These are phyloP conservation scores for Candida nanaspora DNA, from an alignment of 805 yeast species.

Conservation along the genomic window DNA sequence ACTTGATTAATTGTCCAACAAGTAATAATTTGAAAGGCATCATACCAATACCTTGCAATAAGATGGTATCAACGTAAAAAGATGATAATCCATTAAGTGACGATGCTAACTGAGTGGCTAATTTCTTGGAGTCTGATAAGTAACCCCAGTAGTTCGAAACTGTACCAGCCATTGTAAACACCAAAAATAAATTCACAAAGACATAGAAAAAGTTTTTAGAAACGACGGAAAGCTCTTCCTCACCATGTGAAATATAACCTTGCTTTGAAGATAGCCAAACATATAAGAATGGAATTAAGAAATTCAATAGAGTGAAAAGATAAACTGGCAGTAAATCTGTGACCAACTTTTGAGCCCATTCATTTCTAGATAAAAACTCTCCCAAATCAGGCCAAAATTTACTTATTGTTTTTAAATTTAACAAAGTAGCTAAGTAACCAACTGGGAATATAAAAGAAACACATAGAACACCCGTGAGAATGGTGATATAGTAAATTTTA, in stretches of 20 bases:
- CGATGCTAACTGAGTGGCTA: conserved; percentile 81
- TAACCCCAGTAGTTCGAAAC: conserved; percentile 75
- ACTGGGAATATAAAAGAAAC: conserved; percentile 78
- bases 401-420: conserved; percentile 71
- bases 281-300: conserved; percentile 77
- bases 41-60: conserved; percentile 80
- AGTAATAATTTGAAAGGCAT: conserved; percentile 83
- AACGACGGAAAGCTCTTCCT: conserved; percentile 84
- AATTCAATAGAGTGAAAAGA: conserved; percentile 78
- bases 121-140: conserved; percentile 80
- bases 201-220: conserved; percentile 92
- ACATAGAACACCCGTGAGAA: conserved; percentile 60
- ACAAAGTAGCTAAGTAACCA: conserved; percentile 72
- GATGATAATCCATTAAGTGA: conserved; percentile 73
- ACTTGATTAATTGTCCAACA: conserved; percentile 68
- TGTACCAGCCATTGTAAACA: conserved; percentile 91
- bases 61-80: conserved; percentile 83
- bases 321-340: conserved; percentile 90
- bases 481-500: conserved; percentile 57
- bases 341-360: conserved; percentile 70
- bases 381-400: conserved; percentile 83
- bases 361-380: conserved; percentile 49
- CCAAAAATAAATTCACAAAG: conserved; percentile 87
- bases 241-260: conserved; percentile 88
- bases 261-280: conserved; percentile 77